phyloP scores from a whole-genome alignment of 371 early-diverging fungal genomes.

The Blakeslea trispora region DNA sequence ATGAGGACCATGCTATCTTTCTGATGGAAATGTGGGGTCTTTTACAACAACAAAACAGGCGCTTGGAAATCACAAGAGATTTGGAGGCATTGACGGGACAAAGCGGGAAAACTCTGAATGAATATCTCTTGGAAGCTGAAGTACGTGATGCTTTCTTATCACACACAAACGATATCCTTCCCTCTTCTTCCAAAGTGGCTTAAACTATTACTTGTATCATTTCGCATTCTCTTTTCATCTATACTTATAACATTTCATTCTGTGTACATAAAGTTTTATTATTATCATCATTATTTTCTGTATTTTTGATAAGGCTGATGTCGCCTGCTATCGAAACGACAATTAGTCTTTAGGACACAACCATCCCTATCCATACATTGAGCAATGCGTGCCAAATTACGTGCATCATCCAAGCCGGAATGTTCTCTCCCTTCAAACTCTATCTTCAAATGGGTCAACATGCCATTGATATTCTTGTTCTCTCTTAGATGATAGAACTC shows the following conservation, averaged over 20 bases:
- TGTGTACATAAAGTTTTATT: too few relatives aligned
- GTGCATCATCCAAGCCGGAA: conserved; percentile 80
- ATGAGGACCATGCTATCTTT: conserved; percentile 49
- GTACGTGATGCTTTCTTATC: conserved; percentile 44
- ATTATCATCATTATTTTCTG: background rate
- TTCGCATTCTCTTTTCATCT: conserved; percentile 1
- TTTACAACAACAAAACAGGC: conserved; percentile 40
- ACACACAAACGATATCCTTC: conserved; percentile 11
- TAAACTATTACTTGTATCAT: conserved; percentile 1
- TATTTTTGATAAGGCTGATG: too few relatives aligned
- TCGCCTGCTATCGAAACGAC: conserved; percentile 7
- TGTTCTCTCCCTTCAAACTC: conserved; percentile 75
- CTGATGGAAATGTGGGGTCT: conserved; percentile 53
- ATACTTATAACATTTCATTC: conserved; percentile 2
- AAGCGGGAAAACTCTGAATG: conserved; percentile 54
- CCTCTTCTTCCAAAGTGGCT: conserved; percentile 22
- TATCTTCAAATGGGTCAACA: conserved; percentile 63
- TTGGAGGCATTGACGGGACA: conserved; percentile 53
- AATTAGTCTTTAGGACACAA: conserved; percentile 51
- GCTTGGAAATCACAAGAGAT: conserved; percentile 53
- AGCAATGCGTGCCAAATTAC: conserved; percentile 66
- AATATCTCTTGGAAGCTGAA: conserved; percentile 44
- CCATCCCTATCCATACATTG: conserved; percentile 46
- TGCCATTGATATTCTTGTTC: conserved; percentile 58
- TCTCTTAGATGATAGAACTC: conserved; percentile 49